These are phyloP conservation scores for Blastobotrys capitulatus DNA, from an alignment of 1,139 yeast genomes.

Conservation along the genomic window DNA sequence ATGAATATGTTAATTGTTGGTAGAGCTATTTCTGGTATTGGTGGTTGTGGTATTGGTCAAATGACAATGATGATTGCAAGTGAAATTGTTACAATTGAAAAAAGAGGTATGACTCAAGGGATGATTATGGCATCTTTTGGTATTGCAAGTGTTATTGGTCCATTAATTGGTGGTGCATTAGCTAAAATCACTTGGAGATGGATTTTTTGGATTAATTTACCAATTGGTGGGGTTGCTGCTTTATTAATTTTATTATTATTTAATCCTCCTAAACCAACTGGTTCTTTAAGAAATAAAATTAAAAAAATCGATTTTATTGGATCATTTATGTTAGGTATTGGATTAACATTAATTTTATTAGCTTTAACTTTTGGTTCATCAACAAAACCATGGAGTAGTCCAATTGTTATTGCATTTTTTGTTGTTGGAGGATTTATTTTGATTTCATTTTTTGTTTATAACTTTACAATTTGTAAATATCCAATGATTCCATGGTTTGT, in stretches of 20 bases:
- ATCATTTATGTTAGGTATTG: slow-evolving; percentile 38
- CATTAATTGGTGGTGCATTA: slow-evolving; percentile 52
- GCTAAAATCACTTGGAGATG: slow-evolving; percentile 55
- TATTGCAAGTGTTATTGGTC: slow-evolving; percentile 56
- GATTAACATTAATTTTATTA: slow-evolving; percentile 41
- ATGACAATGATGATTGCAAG: slow-evolving; percentile 54
- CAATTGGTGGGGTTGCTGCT: slow-evolving; percentile 56
- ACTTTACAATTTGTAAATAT: slow-evolving; percentile 39
- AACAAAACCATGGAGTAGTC: slow-evolving; percentile 45
- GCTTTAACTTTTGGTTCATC: slow-evolving; percentile 50
- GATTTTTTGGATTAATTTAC: slow-evolving; percentile 69
- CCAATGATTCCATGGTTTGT: slow-evolving; percentile 45
- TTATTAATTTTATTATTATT: slow-evolving; percentile 42
- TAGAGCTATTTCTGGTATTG: slow-evolving; percentile 64
- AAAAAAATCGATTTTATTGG: slow-evolving; percentile 45
- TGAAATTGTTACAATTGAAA: slow-evolving; percentile 56
- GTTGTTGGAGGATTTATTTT: slow-evolving; percentile 45
- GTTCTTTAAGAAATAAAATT: slow-evolving; percentile 39
- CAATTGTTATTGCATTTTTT: slow-evolving; percentile 49
- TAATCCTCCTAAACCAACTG: slow-evolving; percentile 48
- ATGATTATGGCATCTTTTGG: slow-evolving; percentile 48
- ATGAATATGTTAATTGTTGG: slow-evolving; percentile 66
- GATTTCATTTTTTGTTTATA: slow-evolving; percentile 43
- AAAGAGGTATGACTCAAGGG: slow-evolving; percentile 49
- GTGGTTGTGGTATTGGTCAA: slow-evolving; percentile 66